phyloP scores from a whole-genome alignment of 2,329 filamentous ascomycete species.

The Ophiostoma triangulosporum region DNA sequence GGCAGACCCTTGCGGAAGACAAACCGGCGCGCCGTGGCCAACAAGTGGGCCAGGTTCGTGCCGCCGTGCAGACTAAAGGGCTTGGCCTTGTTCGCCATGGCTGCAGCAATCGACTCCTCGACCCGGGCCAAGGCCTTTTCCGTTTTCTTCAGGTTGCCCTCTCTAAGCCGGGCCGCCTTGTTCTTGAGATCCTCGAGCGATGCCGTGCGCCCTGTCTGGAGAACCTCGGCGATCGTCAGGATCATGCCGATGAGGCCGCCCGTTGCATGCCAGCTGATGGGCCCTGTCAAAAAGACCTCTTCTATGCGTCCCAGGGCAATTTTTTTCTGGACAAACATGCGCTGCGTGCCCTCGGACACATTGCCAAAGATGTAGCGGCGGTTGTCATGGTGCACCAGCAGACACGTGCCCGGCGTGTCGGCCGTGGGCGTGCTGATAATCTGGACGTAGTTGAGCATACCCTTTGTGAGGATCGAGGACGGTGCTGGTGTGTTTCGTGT shows the following conservation, averaged over 20 bases:
- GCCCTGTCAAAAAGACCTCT: constrained; percentile 73
- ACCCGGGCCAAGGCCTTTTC: neutral
- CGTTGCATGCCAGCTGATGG: constrained; percentile 57
- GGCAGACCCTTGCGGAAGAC: constrained; percentile 75
- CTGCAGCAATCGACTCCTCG: neutral
- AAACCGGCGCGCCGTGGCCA: constrained; percentile 75
- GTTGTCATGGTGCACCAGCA: constrained; percentile 68
- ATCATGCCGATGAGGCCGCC: constrained; percentile 79
- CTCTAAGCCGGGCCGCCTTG: neutral
- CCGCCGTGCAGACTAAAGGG: constrained; percentile 61
- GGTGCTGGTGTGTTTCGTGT: neutral
- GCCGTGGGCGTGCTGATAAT: constrained; percentile 71
- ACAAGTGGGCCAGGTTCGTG: constrained; percentile 62
- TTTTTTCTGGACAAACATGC: constrained; percentile 57
- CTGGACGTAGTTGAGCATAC: constrained; percentile 63
- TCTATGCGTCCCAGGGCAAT: constrained; percentile 50
- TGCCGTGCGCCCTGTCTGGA: constrained; percentile 33
- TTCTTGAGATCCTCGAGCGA: constrained; percentile 20
- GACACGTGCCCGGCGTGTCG: constrained; percentile 68
- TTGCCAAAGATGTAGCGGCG: constrained; percentile 79
- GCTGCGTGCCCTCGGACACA: constrained; percentile 71
- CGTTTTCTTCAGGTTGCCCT: constrained; percentile 7
- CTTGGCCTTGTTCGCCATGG: constrained; percentile 5
- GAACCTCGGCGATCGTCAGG: constrained; percentile 64
- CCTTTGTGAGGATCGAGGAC: neutral